phyloP scores from a whole-genome alignment of 2,329 filamentous ascomycete genomes.

The Scytalidium lignicola region DNA sequence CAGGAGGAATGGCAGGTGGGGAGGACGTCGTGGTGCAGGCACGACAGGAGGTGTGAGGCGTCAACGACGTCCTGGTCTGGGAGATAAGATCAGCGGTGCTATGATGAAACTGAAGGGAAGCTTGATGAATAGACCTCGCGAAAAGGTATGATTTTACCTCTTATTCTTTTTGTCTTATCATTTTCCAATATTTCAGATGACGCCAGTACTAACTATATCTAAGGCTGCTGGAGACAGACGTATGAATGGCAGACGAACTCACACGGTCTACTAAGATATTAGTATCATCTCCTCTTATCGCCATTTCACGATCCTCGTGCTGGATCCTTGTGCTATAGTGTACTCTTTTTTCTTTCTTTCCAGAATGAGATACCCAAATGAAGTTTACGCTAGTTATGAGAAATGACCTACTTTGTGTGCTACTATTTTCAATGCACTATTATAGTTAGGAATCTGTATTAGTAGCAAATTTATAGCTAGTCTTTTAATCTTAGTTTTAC shows the following conservation, averaged over 20 bases:
- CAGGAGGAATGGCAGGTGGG: conserved; percentile 15
- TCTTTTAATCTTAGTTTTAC: neutral
- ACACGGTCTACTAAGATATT: no score
- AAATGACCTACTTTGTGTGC: neutral
- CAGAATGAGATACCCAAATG: neutral
- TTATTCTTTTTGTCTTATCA: neutral
- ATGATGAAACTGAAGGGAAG: conserved; percentile 68
- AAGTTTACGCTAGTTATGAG: neutral
- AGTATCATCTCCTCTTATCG: neutral
- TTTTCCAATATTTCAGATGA: neutral
- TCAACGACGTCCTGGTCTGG: conserved; percentile 60
- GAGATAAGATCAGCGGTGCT: conserved; percentile 74
- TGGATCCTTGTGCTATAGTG: no score
- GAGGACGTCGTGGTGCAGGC: conserved; percentile 16
- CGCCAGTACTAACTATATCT: neutral
- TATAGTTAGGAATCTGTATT: neutral
- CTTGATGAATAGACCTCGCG: conserved; percentile 61
- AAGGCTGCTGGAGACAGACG: conserved; percentile 68
- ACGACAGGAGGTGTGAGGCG: conserved; percentile 53
- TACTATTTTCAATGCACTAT: neutral
- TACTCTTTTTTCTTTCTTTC: no score
- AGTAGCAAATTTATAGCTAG: neutral
- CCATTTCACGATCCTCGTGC: neutral
- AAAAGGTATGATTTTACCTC: conserved; percentile 53
- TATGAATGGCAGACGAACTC: conserved; percentile 50